Evolutionary conservation across 768 basidiomycete genomes (phyloP).

Genomic region (Albatrellus ellisii): DNA sequence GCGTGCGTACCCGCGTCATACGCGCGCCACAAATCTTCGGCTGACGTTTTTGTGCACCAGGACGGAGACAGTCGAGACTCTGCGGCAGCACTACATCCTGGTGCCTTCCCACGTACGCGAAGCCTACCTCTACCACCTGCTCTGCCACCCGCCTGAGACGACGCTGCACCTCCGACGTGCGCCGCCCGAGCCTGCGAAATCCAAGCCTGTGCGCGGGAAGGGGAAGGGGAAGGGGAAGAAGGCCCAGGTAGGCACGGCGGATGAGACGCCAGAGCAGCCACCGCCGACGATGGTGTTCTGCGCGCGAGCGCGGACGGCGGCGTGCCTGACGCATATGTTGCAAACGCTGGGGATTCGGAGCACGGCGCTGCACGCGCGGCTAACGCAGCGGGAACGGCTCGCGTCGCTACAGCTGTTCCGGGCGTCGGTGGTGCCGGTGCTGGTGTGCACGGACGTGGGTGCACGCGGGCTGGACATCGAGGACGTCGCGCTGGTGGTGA

Average conservation of each 20-base stretch:
- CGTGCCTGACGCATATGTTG: slow-evolving; percentile 73
- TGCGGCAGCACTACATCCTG: slow-evolving; percentile 84
- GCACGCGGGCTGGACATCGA: slow-evolving; percentile 93
- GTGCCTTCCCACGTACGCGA: slow-evolving; percentile 94
- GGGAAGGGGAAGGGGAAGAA: slow-evolving; percentile 19
- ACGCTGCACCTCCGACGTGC: slow-evolving; percentile 54
- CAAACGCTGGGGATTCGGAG: slow-evolving; percentile 72
- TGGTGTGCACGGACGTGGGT: slow-evolving; percentile 93
- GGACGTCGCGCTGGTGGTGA: slow-evolving; percentile 90
- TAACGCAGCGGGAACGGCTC: slow-evolving; percentile 85
- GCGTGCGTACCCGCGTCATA: no score
- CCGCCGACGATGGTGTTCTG: slow-evolving; percentile 97
- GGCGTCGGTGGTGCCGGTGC: slow-evolving; percentile 74
- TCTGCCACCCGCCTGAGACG: slow-evolving; percentile 79
- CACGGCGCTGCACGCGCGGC: slow-evolving; percentile 83
- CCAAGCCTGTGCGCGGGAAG: slow-evolving; percentile 4
- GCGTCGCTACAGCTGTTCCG: slow-evolving; percentile 79
- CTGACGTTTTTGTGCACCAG: slow-evolving; percentile 27
- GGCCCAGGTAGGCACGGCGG: slow-evolving; percentile 22
- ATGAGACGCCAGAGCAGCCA: slow-evolving; percentile 52
- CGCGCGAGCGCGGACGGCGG: slow-evolving; percentile 72
- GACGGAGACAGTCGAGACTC: slow-evolving; percentile 76
- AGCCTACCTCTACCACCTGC: slow-evolving; percentile 77
- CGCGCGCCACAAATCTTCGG: not conserved
- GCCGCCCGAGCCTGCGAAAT: slow-evolving; percentile 19